These are phyloP conservation scores for Tagetes erecta DNA, from an alignment of 129 eudicot genomes.

Conservation along the genomic window DNA sequence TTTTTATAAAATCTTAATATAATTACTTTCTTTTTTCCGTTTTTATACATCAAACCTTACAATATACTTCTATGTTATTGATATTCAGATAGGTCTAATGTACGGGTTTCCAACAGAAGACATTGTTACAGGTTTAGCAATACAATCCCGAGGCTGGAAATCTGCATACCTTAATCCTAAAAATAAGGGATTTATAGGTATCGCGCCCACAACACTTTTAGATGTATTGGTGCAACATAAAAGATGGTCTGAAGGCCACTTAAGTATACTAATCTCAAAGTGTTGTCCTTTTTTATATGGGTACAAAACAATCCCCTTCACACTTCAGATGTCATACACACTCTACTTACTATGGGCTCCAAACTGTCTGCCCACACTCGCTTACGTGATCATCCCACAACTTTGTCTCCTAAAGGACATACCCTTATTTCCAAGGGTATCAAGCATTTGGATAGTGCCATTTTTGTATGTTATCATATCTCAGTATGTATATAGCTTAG, in stretches of 20 bases:
- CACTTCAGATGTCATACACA: conserved; percentile 22
- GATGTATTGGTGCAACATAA: conserved; percentile 22
- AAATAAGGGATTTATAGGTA: conserved; percentile 26
- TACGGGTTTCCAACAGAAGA: conserved; percentile 16
- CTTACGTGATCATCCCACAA: conserved; percentile 14
- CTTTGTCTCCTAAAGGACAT: conserved; percentile 19
- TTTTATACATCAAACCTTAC: too few relatives aligned
- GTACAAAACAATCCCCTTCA: conserved; percentile 12
- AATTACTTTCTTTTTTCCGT: not conserved
- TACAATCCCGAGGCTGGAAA: conserved; percentile 26
- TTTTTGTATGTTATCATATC: conserved; percentile 19
- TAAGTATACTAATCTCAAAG: conserved; percentile 21
- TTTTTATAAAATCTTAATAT: too few relatives aligned
- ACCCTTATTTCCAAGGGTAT: conserved; percentile 10
- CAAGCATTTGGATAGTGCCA: conserved; percentile 21
- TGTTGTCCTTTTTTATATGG: conserved; percentile 19
- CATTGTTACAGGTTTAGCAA: conserved; percentile 25
- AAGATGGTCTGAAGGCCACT: conserved; percentile 26
- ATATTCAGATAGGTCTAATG: conserved; percentile 13
- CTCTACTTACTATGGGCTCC: conserved; percentile 19
- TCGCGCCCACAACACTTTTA: conserved; percentile 5
- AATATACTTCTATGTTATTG: not conserved
- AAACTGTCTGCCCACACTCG: conserved; percentile 12
- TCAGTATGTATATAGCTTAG: conserved; percentile 25
- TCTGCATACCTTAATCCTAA: conserved; percentile 15